These are phyloP conservation scores for Mycena leptocephala DNA, from an alignment of 768 basidiomycete species.

Conservation along the genomic window DNA sequence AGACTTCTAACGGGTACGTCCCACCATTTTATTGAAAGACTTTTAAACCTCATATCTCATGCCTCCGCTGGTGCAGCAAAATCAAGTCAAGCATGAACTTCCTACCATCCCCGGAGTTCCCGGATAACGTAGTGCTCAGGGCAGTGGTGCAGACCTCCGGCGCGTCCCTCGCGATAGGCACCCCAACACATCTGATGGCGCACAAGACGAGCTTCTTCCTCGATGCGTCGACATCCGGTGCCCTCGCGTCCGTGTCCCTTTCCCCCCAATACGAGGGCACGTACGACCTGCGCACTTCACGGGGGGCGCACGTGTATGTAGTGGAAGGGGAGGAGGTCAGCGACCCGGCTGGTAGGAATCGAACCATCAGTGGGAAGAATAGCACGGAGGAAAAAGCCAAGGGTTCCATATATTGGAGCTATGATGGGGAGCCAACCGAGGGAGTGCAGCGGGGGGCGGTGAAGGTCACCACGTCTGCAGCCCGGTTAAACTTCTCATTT, in stretches of 20 bases:
- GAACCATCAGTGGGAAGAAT: background rate
- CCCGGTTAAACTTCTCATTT: background rate
- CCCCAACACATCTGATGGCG: no score
- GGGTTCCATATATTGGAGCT: background rate
- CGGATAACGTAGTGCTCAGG: constrained; percentile 1
- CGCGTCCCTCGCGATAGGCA: no score
- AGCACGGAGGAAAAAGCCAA: background rate
- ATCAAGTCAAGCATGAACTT: background rate
- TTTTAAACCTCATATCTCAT: background rate
- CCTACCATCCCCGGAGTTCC: background rate
- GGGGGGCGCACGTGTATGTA: background rate
- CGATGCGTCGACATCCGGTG: no score
- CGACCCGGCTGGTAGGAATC: background rate
- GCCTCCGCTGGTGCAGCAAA: background rate
- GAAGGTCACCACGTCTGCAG: background rate
- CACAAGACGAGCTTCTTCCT: no score
- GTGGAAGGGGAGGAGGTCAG: no score
- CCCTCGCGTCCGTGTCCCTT: no score
- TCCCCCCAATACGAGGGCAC: constrained; percentile 23
- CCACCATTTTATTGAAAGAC: background rate
- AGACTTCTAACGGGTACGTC: constrained; percentile 29
- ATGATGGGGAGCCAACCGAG: no score
- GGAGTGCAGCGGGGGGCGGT: background rate
- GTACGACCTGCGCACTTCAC: constrained; percentile 24
- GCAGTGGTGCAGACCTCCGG: background rate